A percentile compares a stretch with the other conserved stretches of the same genome.
Conservation (phyloP, 805 yeast species). For the Sporopachydermia lactativora region DNA sequence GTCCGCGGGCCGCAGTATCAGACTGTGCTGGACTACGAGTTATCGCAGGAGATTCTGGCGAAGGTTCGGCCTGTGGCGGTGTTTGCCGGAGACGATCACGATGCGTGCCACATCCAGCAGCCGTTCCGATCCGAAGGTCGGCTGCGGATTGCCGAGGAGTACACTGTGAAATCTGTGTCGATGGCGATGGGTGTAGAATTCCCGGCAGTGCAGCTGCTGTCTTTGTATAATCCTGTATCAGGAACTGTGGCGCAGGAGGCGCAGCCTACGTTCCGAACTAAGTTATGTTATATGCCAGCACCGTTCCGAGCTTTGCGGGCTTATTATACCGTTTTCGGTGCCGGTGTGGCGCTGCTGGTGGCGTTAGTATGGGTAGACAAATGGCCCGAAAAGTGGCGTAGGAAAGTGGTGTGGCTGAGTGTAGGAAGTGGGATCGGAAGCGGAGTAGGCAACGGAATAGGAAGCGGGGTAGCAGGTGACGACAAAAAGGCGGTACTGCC, state of each 20-base stretch:
- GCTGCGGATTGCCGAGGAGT: slow-evolving; percentile 39
- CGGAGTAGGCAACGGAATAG: no score
- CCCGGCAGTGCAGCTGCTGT: slow-evolving; percentile 80
- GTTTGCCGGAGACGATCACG: slow-evolving; percentile 78
- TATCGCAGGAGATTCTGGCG: slow-evolving; percentile 36
- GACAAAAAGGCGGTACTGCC: no score
- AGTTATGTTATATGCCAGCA: slow-evolving; percentile 32
- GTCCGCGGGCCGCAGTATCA: slow-evolving; percentile 60
- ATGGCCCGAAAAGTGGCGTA: no score
- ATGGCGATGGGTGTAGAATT: slow-evolving; percentile 82
- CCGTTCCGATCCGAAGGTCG: slow-evolving; percentile 11
- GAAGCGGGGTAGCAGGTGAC: no score
- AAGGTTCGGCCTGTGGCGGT: slow-evolving; percentile 41
- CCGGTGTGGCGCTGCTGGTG: slow-evolving; percentile 11
- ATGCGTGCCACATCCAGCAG: slow-evolving; percentile 73
- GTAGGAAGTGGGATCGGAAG: no score
- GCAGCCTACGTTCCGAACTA: slow-evolving; percentile 7
- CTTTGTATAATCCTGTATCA: slow-evolving; percentile 37
- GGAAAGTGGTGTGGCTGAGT: no score
- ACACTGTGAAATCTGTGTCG: slow-evolving; percentile 78
- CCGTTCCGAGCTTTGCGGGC: slow-evolving; percentile 31
- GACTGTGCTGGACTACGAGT: slow-evolving; percentile 47
- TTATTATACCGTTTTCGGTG: slow-evolving; percentile 18
- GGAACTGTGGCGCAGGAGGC: slow-evolving; percentile 3
- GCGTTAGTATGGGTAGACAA: slow-evolving; percentile 17